phyloP scores from a whole-genome alignment of 176 grass and related monocot genomes.

The Zoysia pacifica region DNA sequence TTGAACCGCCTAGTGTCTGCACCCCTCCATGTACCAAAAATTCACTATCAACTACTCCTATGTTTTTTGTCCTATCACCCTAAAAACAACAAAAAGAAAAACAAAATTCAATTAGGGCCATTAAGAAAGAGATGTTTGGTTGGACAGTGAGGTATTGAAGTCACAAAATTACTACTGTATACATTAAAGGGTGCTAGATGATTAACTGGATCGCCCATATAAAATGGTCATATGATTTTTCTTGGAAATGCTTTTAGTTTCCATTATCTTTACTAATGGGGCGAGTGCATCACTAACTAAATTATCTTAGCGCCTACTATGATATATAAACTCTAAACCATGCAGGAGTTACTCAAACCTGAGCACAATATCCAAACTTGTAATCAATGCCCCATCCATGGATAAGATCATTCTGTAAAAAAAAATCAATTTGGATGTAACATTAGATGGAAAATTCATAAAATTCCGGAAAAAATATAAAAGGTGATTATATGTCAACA shows the following conservation, averaged over 20 bases:
- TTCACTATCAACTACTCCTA: constrained; percentile 79
- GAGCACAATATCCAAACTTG: constrained; percentile 94
- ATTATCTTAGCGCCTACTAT: neutral
- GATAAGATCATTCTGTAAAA: constrained; percentile 84
- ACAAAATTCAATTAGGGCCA: neutral
- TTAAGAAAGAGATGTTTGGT: neutral
- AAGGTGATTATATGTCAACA: neutral
- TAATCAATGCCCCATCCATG: constrained; percentile 95
- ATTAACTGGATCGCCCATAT: neutral
- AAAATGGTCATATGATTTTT: neutral
- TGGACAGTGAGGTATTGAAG: neutral
- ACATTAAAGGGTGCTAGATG: neutral
- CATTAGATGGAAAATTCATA: constrained; percentile 17
- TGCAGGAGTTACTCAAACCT: constrained; percentile 50
- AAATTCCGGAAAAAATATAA: neutral
- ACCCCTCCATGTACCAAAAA: constrained; percentile 80
- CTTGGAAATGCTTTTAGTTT: neutral
- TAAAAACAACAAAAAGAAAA: constrained; percentile 33
- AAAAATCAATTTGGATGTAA: constrained; percentile 24
- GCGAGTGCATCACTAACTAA: neutral
- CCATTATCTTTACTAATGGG: neutral
- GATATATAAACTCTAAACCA: constrained; percentile 25
- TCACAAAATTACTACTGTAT: neutral
- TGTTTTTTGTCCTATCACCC: constrained; percentile 79
- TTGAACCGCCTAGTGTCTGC: constrained; percentile 70